Percentiles rank a stretch among this genome's conserved stretches.
Conservation (phyloP, 2,329 filamentous ascomycete species). For the Fusarium vanettenii region DNA sequence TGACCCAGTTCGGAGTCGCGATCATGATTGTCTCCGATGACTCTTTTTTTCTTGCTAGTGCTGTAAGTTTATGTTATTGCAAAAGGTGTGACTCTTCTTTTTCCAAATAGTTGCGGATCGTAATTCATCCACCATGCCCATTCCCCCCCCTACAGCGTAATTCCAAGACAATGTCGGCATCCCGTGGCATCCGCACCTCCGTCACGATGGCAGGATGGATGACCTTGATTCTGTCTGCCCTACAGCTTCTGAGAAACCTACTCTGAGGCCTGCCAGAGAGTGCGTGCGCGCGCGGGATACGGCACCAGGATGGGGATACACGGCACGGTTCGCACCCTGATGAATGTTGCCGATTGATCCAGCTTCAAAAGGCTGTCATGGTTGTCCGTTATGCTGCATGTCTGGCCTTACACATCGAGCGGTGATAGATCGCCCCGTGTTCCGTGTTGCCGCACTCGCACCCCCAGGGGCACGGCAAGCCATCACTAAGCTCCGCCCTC, state of each 20-base stretch:
- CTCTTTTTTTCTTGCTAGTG: conserved; percentile 3
- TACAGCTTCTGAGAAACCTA: neutral
- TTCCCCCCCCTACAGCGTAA: conserved; percentile 17
- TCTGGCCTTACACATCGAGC: neutral
- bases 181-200: conserved; percentile 30
- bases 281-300: conserved; percentile 1
- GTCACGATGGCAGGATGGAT: conserved; percentile 36
- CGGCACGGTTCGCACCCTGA: conserved; percentile 4
- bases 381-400: conserved; percentile 6
- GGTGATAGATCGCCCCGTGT: conserved; percentile 26
- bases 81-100: conserved; percentile 28
- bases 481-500: conserved; percentile 27
- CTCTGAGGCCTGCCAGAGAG: conserved; percentile 22
- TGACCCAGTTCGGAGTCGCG: conserved; percentile 29
- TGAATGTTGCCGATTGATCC: conserved; percentile 4
- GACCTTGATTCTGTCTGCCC: conserved; percentile 12
- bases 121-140: conserved; percentile 11
- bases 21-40: conserved; percentile 25
- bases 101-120: neutral
- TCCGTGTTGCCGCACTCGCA: conserved; percentile 15
- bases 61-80: neutral
- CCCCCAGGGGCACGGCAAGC: neutral
- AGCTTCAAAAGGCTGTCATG: conserved; percentile 14
- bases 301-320: neutral
- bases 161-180: conserved; percentile 33